Base-by-base conservation (phyloP, 768 basidiomycete genomes). In the Suillus plorans region DNA sequence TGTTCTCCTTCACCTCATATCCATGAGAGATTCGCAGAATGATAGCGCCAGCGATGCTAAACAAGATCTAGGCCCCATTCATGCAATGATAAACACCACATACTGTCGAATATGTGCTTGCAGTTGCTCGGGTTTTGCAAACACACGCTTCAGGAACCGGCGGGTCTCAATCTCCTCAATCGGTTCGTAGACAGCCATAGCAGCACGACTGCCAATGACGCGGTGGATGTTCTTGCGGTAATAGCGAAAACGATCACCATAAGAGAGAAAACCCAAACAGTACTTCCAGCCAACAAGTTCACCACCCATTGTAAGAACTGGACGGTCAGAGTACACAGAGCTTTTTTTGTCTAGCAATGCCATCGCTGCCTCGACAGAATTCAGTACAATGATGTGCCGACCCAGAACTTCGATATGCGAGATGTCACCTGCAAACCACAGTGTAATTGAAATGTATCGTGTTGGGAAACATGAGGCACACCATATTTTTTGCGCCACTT, bases 281-380 rank as follows among this genome's bases (percentile, higher is more conserved):
- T 77, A 52, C 64, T 76, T 71, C 73, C 75, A 74, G 25, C 73
- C 77, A 34, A 75, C 69, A 13, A 77, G 70, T 56, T 76, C 74
- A 42, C 74, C 75, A 63, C 77, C 75, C 80, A 81, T 80, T 1
- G 77, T 74, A 25, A 80, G 66, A 20, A 76, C 73, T 0, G 88
- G 88, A 22, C 88, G 84, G 68, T 89, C 88, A 34, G 88, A 89
- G 72, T 89, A 89, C 47, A 84, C 81, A 31, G 83, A 77, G 64
- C 86, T 86, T 69, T 87, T 87, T 74, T 87, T 88, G 74, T 90
- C 86, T 55, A 89, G 78, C 76, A 90, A 80, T 58, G 88, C 85
- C 66, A 77, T 59, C 20, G 86, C 86, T 20, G 77, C 70, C 69
- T 80, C 79, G 36, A 78, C 78, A 14, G 81, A 84, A 69, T 86